Conservation (phyloP, 2,329 filamentous ascomycete species). For the Fusarium pseudograminearum region DNA sequence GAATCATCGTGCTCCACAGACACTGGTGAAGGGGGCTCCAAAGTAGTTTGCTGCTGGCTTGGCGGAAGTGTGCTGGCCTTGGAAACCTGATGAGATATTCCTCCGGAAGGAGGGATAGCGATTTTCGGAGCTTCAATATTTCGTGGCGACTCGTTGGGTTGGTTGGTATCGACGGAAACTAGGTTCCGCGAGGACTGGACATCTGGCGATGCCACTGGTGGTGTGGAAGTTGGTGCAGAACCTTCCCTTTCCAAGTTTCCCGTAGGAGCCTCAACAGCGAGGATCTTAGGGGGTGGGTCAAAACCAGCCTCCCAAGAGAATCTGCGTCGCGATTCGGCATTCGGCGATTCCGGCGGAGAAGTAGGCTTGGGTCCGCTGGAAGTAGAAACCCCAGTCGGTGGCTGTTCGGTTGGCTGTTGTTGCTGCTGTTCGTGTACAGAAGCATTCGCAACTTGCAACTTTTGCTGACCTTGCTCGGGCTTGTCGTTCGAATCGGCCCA, state of each 20-base stretch:
- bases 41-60: slow-evolving; percentile 35
- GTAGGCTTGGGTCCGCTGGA: slow-evolving; percentile 18
- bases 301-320: slow-evolving; percentile 55
- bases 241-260: slow-evolving; percentile 13
- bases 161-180: slow-evolving; percentile 16
- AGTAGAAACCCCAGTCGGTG: background rate
- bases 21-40: slow-evolving; percentile 59
- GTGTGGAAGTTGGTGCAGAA: slow-evolving; percentile 24
- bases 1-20: slow-evolving; percentile 54
- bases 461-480: slow-evolving; percentile 14
- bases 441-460: slow-evolving; percentile 1
- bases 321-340: slow-evolving; percentile 44
- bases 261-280: slow-evolving; percentile 24
- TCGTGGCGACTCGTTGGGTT: slow-evolving; percentile 32
- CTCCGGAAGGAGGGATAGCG: slow-evolving; percentile 34
- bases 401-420: slow-evolving; percentile 3
- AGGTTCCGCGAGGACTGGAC: slow-evolving; percentile 29
- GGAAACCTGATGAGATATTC: slow-evolving; percentile 46
- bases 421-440: slow-evolving; percentile 11
- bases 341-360: slow-evolving; percentile 11
- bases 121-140: slow-evolving; percentile 37
- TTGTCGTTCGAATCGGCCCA: slow-evolving; percentile 61
- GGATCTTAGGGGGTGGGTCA: slow-evolving; percentile 37
- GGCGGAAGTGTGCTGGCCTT: slow-evolving; percentile 39
- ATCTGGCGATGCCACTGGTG: slow-evolving; percentile 23